Conservation (phyloP, 2,329 filamentous ascomycete species). For the Fusarium humuli region DNA sequence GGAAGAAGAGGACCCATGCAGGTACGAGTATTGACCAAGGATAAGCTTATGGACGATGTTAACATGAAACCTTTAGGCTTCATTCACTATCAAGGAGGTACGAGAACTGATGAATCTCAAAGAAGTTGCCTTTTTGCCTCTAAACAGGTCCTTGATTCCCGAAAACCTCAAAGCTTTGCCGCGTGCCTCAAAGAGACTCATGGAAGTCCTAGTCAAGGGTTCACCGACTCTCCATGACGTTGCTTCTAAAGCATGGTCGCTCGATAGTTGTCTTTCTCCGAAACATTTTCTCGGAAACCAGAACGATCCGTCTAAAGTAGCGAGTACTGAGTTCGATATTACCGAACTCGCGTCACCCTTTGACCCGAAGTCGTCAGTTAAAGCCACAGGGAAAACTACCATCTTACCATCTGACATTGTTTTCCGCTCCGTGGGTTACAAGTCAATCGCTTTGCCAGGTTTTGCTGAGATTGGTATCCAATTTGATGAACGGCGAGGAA, state of each 20-base stretch:
- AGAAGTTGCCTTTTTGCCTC: constrained; percentile 75
- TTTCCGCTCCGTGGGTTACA: constrained; percentile 96
- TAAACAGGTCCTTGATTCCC: constrained; percentile 75
- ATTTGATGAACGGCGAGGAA: constrained; percentile 79
- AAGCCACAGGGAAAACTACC: constrained; percentile 61
- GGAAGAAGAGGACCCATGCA: constrained; percentile 91
- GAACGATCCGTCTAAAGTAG: constrained; percentile 62
- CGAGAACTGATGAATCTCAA: constrained; percentile 87
- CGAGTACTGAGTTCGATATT: constrained; percentile 74
- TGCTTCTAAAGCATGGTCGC: constrained; percentile 78
- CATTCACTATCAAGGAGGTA: constrained; percentile 95
- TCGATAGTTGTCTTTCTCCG: constrained; percentile 88
- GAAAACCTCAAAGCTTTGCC: constrained; percentile 75
- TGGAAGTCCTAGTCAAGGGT: constrained; percentile 84
- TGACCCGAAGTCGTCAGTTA: constrained; percentile 62
- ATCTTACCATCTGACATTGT: constrained; percentile 75
- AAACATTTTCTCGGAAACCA: constrained; percentile 69
- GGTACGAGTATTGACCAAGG: constrained; percentile 59
- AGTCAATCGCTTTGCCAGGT: constrained; percentile 80
- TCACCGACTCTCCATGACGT: constrained; percentile 63
- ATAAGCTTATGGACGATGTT: background rate
- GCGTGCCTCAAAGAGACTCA: constrained; percentile 79
- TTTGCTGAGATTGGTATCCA: constrained; percentile 79
- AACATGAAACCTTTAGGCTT: constrained; percentile 65
- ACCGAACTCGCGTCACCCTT: constrained; percentile 67